phyloP scores from a whole-genome alignment of 2,329 filamentous ascomycete species.

The Bipolaris sorokiniana region DNA sequence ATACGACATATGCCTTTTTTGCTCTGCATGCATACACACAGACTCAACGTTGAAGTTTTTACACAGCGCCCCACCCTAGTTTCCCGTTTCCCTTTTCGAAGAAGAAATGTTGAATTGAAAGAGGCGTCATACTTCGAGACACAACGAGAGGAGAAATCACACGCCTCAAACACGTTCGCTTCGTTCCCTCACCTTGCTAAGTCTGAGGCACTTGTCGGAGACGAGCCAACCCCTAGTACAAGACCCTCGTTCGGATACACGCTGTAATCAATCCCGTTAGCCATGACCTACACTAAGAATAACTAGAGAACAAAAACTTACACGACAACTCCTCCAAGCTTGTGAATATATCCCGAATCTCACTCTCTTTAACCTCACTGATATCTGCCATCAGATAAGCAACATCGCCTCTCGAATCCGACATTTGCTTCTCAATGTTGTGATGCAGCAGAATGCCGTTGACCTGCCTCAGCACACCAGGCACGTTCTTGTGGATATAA shows the following conservation, averaged over 20 bases:
- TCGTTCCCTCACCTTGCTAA: not conserved
- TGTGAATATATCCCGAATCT: slow-evolving; percentile 87
- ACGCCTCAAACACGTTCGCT: not conserved
- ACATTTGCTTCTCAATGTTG: slow-evolving; percentile 99
- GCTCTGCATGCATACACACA: not conserved
- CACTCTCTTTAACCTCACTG: slow-evolving; percentile 77
- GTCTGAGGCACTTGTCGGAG: not conserved
- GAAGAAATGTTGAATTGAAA: too few species aligned
- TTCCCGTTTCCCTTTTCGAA: too few species aligned
- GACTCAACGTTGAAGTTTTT: too few species aligned
- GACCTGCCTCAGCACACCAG: slow-evolving; percentile 91
- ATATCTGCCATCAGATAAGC: slow-evolving; percentile 99
- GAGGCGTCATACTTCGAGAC: too few species aligned
- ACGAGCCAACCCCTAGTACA: slow-evolving; percentile 43
- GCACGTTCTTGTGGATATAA: slow-evolving; percentile 96
- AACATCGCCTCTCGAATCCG: slow-evolving; percentile 89
- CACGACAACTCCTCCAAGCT: slow-evolving; percentile 80
- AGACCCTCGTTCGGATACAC: slow-evolving; percentile 56
- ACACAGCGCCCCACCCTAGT: too few species aligned
- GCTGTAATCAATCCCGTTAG: slow-evolving; percentile 16
- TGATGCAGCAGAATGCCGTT: slow-evolving; percentile 94
- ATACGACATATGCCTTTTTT: not conserved
- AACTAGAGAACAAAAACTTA: slow-evolving; percentile 55
- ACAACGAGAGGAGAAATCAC: not conserved
- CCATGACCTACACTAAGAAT: not conserved